Percentiles rank a stretch among this genome's conserved stretches.
These are phyloP conservation scores for Wickerhamomyces subpelliculosus DNA, from an alignment of 805 yeast species.

Conservation along the genomic window DNA sequence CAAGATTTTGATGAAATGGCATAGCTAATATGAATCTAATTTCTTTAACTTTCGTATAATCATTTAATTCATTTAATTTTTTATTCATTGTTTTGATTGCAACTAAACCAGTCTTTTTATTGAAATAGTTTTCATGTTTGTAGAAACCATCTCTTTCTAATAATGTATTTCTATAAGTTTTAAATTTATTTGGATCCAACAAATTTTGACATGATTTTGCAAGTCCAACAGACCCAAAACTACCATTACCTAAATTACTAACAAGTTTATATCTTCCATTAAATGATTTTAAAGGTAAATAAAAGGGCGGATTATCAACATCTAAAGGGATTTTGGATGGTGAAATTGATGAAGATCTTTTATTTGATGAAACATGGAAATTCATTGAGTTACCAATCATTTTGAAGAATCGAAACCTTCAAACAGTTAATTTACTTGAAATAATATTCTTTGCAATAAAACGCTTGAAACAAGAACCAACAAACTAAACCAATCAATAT, in stretches of 20 bases:
- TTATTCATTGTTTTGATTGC: conserved; percentile 80
- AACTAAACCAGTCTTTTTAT: conserved; percentile 38
- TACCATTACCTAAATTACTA: conserved; percentile 60
- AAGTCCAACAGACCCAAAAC: conserved; percentile 65
- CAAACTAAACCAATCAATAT: no score
- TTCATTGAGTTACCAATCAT: no score
- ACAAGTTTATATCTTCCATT: conserved; percentile 43
- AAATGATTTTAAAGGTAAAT: conserved; percentile 37
- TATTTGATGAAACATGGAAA: no score
- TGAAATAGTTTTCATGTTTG: conserved; percentile 24
- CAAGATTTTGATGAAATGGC: conserved; percentile 64
- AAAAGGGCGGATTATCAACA: conserved; percentile 30
- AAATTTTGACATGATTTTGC: conserved; percentile 40
- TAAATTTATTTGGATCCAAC: conserved; percentile 11
- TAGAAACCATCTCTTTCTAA: conserved; percentile 30
- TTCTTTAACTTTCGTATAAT: conserved; percentile 57
- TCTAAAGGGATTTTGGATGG: conserved; percentile 26
- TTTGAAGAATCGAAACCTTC: no score
- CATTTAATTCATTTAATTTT: conserved; percentile 43
- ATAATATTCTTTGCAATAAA: no score
- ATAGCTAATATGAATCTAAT: conserved; percentile 58
- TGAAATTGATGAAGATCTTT: no score
- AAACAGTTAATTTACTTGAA: no score
- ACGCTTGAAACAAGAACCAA: no score
- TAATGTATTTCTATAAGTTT: conserved; percentile 32